These are phyloP conservation scores for Saturnispora dispora DNA, from an alignment of 805 yeast genomes.

Conservation along the genomic window DNA sequence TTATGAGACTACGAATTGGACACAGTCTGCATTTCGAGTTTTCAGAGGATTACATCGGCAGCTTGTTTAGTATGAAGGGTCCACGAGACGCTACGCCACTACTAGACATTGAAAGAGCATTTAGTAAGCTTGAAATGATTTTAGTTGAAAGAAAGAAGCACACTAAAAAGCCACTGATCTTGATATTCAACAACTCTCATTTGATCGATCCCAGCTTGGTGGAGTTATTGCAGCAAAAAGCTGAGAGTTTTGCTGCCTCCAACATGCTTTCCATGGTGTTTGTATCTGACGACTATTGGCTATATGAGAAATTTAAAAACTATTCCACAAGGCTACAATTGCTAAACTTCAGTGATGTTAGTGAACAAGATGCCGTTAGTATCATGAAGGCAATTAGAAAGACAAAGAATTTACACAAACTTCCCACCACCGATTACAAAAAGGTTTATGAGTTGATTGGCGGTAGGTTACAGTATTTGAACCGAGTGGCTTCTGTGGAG, in stretches of 20 bases:
- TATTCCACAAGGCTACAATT: constrained; percentile 70
- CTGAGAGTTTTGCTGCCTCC: constrained; percentile 67
- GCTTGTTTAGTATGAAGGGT: constrained; percentile 70
- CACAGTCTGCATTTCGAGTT: constrained; percentile 64
- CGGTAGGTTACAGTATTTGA: constrained; percentile 76
- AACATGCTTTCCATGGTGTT: constrained; percentile 59
- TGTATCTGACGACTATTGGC: constrained; percentile 82
- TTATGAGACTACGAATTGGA: constrained; percentile 68
- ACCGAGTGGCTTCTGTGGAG: constrained; percentile 54
- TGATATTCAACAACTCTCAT: constrained; percentile 69
- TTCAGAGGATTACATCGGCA: constrained; percentile 77
- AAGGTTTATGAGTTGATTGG: constrained; percentile 63
- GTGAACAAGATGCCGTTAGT: constrained; percentile 42
- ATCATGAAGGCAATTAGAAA: constrained; percentile 46
- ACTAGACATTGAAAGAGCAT: constrained; percentile 75
- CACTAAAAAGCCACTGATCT: constrained; percentile 47
- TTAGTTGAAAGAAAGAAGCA: constrained; percentile 42
- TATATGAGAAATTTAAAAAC: constrained; percentile 64
- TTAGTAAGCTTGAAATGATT: constrained; percentile 63
- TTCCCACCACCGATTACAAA: constrained; percentile 27
- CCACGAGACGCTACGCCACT: constrained; percentile 81
- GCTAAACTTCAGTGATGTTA: constrained; percentile 56
- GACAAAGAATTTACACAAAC: constrained; percentile 31
- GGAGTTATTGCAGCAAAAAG: constrained; percentile 74
- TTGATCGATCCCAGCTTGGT: constrained; percentile 64